These are phyloP conservation scores for Mycena olivaceomarginata DNA, from an alignment of 768 basidiomycete species.

Conservation along the genomic window DNA sequence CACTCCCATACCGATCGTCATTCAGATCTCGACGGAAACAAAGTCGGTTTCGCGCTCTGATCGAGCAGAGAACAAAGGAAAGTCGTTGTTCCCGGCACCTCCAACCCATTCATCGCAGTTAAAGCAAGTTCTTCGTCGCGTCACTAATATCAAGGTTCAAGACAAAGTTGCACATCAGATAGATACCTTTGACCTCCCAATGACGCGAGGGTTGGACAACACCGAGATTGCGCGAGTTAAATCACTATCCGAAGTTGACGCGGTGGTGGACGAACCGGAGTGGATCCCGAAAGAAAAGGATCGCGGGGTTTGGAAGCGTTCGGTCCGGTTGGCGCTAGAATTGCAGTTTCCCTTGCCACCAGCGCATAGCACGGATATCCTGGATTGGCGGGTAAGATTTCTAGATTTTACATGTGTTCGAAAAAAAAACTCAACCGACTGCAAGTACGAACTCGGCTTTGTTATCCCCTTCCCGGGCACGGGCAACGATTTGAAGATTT, in stretches of 20 bases:
- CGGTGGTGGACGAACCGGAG: conserved; percentile 6
- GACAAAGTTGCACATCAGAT: not conserved
- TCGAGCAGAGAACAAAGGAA: not conserved
- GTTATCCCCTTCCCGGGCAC: not conserved
- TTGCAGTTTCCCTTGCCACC: conserved; percentile 9
- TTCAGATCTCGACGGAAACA: conserved; percentile 13
- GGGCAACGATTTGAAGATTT: conserved; percentile 9
- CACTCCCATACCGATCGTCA: conserved; percentile 2
- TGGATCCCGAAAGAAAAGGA: conserved; percentile 11
- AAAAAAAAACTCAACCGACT: conserved; percentile 4
- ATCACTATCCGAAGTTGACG: conserved; percentile 1
- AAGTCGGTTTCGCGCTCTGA: conserved; percentile 8
- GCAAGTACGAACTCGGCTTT: not conserved
- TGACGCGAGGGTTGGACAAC: conserved; percentile 9
- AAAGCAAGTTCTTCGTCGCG: conserved; percentile 1
- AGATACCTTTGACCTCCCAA: conserved; percentile 13
- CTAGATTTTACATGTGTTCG: not conserved
- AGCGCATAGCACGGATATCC: conserved; percentile 1
- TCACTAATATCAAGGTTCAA: conserved; percentile 7
- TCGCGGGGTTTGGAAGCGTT: conserved; percentile 14
- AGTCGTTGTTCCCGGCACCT: conserved; percentile 10
- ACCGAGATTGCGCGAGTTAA: not conserved
- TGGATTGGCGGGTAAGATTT: conserved; percentile 1
- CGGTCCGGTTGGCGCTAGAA: not conserved
- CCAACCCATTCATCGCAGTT: conserved; percentile 1